Evolutionary conservation across 2,329 filamentous ascomycete genomes (phyloP).

Genomic region (Helotiales sp.): DNA sequence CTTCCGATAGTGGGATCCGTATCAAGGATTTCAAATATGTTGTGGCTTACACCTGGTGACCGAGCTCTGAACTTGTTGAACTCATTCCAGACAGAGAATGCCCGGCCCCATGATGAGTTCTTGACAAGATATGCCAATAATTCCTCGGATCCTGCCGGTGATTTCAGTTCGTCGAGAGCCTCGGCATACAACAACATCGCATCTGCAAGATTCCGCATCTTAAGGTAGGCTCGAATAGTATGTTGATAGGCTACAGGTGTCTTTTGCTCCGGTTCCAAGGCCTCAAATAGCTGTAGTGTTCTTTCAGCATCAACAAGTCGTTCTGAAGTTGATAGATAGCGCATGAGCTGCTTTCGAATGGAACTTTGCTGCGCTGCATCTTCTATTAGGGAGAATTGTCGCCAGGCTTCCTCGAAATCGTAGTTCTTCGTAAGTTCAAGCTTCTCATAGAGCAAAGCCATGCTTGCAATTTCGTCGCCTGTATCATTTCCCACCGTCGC

Average conservation of each 20-base stretch:
- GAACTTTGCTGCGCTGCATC: conserved; percentile 25
- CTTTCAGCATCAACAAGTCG: conserved; percentile 48
- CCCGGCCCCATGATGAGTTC: conserved; percentile 34
- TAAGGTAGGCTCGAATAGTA: conserved; percentile 51
- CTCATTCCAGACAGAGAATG: conserved; percentile 34
- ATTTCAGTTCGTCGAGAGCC: conserved; percentile 25
- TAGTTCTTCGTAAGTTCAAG: conserved; percentile 29
- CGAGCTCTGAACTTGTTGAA: conserved; percentile 15
- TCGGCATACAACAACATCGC: conserved; percentile 37
- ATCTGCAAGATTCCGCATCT: conserved; percentile 46
- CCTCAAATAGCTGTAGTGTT: conserved; percentile 52
- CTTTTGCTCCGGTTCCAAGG: conserved; percentile 41
- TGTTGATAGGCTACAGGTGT: conserved; percentile 50
- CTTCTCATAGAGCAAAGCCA: conserved; percentile 24
- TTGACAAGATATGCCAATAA: conserved; percentile 36
- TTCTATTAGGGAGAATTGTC: conserved; percentile 43
- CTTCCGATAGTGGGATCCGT: conserved; percentile 22
- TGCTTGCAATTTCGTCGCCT: neutral
- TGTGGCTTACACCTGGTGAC: conserved; percentile 7
- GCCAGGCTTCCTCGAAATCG: conserved; percentile 49
- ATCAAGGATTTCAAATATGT: conserved; percentile 28
- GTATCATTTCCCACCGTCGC: neutral
- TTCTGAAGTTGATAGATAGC: conserved; percentile 48
- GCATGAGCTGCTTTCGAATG: conserved; percentile 40
- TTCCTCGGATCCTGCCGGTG: conserved; percentile 33